These are phyloP conservation scores for Albugo laibachii DNA, from an alignment of 352 stramenopile genomes.

Conservation along the genomic window DNA sequence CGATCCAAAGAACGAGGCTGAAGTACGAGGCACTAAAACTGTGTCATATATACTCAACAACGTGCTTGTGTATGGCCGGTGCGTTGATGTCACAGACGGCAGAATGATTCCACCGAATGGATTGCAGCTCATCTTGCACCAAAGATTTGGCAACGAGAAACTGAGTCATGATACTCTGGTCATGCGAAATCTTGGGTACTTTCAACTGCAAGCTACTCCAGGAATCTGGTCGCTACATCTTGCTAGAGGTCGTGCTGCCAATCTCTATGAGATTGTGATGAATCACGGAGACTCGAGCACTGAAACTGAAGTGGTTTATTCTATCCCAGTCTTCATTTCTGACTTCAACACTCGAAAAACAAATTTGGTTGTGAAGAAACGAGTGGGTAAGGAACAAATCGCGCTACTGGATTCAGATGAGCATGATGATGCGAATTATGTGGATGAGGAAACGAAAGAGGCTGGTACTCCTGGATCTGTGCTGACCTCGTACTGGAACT, in stretches of 20 bases:
- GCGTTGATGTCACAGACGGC: slow-evolving; percentile 64
- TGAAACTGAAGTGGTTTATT: slow-evolving; percentile 17
- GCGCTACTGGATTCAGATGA: slow-evolving; percentile 22
- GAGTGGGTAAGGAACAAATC: slow-evolving; percentile 71
- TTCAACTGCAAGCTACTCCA: slow-evolving; percentile 93
- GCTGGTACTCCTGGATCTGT: slow-evolving; percentile 11
- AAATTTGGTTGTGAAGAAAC: slow-evolving; percentile 84
- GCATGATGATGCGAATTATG: slow-evolving; percentile 6
- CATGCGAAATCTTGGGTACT: slow-evolving; percentile 99
- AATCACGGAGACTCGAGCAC: slow-evolving; percentile 5
- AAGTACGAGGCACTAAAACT: slow-evolving; percentile 37
- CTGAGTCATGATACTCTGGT: slow-evolving; percentile 91
- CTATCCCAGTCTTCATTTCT: slow-evolving; percentile 28
- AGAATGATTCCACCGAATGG: slow-evolving; percentile 72
- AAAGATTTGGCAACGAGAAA: slow-evolving; percentile 24
- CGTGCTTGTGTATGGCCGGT: slow-evolving; percentile 82
- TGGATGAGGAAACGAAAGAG: slow-evolving; percentile 21
- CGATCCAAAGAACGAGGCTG: slow-evolving; percentile 25
- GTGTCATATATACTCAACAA: slow-evolving; percentile 77
- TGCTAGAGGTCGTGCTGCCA: slow-evolving; percentile 43
- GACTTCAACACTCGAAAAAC: slow-evolving; percentile 79
- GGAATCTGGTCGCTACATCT: slow-evolving; percentile 89
- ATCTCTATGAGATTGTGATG: slow-evolving; percentile 57
- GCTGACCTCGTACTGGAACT: slow-evolving; percentile 48
- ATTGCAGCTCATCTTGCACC: slow-evolving; percentile 80